phyloP scores from a whole-genome alignment of 306 rosid genomes.

The Echinosophora koreensis region DNA sequence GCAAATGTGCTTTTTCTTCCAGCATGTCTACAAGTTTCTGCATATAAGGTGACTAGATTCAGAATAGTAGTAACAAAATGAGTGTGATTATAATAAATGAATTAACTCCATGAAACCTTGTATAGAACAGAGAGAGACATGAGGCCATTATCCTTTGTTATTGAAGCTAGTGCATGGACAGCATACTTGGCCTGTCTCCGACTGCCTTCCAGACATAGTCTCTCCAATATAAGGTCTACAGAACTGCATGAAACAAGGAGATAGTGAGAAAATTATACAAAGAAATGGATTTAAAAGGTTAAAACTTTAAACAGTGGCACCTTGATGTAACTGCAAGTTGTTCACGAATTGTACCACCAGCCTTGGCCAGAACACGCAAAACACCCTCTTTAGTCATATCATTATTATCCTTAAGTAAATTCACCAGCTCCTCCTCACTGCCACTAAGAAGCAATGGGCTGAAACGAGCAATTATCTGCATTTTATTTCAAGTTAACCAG shows the following conservation, averaged over 20 bases:
- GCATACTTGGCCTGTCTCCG: slow-evolving; percentile 97
- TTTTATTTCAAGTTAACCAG: slow-evolving; percentile 30
- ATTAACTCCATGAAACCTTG: slow-evolving; percentile 72
- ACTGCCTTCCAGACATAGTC: slow-evolving; percentile 89
- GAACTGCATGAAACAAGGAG: slow-evolving; percentile 69
- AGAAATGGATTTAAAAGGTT: slow-evolving; percentile 34
- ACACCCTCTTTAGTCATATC: slow-evolving; percentile 85
- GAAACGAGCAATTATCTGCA: slow-evolving; percentile 92
- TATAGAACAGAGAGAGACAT: slow-evolving; percentile 94
- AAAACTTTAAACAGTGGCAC: slow-evolving; percentile 52
- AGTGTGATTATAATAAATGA: slow-evolving; percentile 40
- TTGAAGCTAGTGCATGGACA: slow-evolving; percentile 94
- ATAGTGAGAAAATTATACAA: slow-evolving; percentile 45
- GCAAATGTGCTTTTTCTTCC: slow-evolving; percentile 84
- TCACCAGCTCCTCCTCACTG: slow-evolving; percentile 78
- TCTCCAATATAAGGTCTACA: slow-evolving; percentile 89
- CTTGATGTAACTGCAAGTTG: slow-evolving; percentile 81
- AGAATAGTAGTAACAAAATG: slow-evolving; percentile 34
- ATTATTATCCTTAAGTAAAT: slow-evolving; percentile 84
- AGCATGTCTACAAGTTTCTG: slow-evolving; percentile 96
- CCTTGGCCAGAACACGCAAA: slow-evolving; percentile 84
- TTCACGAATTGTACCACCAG: slow-evolving; percentile 93
- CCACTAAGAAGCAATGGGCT: slow-evolving; percentile 86
- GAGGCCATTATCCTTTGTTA: slow-evolving; percentile 96
- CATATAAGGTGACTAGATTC: slow-evolving; percentile 46